These are phyloP conservation scores for Podospora sp. DNA, from an alignment of 495 filamentous ascomycete genomes.

Conservation along the genomic window DNA sequence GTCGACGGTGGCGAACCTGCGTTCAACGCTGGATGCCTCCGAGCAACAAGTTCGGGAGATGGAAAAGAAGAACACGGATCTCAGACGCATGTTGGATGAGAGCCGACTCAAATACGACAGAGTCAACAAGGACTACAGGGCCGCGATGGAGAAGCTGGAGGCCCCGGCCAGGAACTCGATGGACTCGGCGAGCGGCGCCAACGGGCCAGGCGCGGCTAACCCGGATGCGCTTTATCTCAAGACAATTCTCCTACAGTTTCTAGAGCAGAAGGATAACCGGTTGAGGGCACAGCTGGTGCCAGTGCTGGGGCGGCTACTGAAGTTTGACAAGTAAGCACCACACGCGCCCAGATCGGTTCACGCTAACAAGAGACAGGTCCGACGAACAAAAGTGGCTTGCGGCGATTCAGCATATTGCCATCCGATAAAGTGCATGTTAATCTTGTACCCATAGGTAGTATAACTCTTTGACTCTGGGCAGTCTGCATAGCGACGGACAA, in stretches of 20 bases:
- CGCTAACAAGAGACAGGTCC: conserved; percentile 49
- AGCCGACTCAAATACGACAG: conserved; percentile 75
- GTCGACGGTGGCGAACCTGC: conserved; percentile 74
- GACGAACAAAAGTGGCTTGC: conserved; percentile 91
- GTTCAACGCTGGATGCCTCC: conserved; percentile 79
- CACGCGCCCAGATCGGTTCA: too few relatives aligned
- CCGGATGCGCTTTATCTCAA: conserved; percentile 89
- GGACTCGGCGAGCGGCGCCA: conserved; percentile 61
- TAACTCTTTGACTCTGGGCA: not conserved
- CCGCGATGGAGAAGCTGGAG: conserved; percentile 40
- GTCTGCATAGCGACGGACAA: not conserved
- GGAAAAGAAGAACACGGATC: conserved; percentile 77
- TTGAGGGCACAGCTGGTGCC: conserved; percentile 89
- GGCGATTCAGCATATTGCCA: conserved; percentile 57
- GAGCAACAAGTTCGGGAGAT: conserved; percentile 80
- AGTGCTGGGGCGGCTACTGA: conserved; percentile 84
- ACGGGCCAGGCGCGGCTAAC: conserved; percentile 34
- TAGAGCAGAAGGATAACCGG: conserved; percentile 92
- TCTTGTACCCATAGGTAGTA: not conserved
- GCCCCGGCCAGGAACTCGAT: conserved; percentile 45
- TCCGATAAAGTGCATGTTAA: conserved; percentile 23
- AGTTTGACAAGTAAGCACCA: conserved; percentile 84
- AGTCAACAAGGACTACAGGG: conserved; percentile 66
- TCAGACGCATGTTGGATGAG: conserved; percentile 77
- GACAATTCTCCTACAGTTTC: conserved; percentile 90